Evolutionary conservation across 1,284 basidiomycete genomes (phyloP).

Genomic region (Gymnopus androsaceus): DNA sequence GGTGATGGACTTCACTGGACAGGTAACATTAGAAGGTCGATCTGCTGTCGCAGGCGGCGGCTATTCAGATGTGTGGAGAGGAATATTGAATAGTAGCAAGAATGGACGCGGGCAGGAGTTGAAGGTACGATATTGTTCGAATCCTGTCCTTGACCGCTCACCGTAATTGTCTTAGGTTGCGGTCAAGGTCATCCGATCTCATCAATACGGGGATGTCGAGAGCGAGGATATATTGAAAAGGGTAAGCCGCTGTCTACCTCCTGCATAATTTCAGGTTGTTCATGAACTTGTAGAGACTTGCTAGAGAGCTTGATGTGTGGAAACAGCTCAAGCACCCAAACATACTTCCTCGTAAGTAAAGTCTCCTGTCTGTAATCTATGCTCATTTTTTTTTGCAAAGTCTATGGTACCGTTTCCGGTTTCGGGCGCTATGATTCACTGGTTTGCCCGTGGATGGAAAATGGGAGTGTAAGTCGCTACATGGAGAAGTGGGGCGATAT

Average conservation of each 20-base stretch:
- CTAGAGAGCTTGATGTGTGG: slow-evolving; percentile 45
- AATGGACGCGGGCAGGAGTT: slow-evolving; percentile 9
- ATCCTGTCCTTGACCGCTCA: background rate
- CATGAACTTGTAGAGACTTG: slow-evolving; percentile 31
- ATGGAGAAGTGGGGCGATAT: slow-evolving; percentile 41
- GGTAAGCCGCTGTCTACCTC: slow-evolving; percentile 23
- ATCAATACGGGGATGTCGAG: slow-evolving; percentile 30
- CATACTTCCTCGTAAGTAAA: slow-evolving; percentile 38
- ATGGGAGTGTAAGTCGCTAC: slow-evolving; percentile 47
- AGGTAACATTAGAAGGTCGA: slow-evolving; percentile 32
- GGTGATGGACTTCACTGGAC: slow-evolving; percentile 38
- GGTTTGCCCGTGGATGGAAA: slow-evolving; percentile 51
- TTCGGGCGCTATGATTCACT: slow-evolving; percentile 45
- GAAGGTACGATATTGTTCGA: slow-evolving; percentile 20
- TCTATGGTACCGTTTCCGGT: slow-evolving; percentile 39
- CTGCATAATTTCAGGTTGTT: background rate
- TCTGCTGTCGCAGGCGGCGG: slow-evolving; percentile 44
- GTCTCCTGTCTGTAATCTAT: too few species aligned
- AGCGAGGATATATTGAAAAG: slow-evolving; percentile 33
- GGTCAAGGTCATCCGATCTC: slow-evolving; percentile 44
- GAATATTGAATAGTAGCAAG: slow-evolving; percentile 29
- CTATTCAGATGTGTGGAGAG: slow-evolving; percentile 48
- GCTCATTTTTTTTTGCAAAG: too few species aligned
- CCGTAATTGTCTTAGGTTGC: slow-evolving; percentile 34
- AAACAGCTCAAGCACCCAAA: slow-evolving; percentile 40